Conservation (phyloP, 2,329 filamentous ascomycete genomes). For the Teratosphaeria nubilosa region DNA sequence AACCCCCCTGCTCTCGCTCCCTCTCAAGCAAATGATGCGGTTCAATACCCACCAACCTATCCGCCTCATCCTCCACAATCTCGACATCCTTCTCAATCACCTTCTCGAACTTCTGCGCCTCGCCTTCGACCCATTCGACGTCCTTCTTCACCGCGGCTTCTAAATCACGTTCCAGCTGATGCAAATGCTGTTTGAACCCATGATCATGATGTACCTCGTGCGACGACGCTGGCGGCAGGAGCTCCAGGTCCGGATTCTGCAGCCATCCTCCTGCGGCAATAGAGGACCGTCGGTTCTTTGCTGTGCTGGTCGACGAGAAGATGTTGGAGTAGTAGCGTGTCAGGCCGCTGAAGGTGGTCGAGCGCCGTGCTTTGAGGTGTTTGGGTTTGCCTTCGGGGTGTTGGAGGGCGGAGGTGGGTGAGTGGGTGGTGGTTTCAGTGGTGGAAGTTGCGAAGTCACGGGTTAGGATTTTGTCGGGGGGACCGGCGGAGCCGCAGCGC, state of each 20-base stretch:
- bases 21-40: constrained; percentile 1
- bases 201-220: constrained; percentile 9
- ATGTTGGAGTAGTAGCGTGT: constrained; percentile 36
- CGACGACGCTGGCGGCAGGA: constrained; percentile 25
- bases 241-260: constrained; percentile 38
- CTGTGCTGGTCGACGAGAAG: constrained; percentile 32
- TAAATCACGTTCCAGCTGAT: constrained; percentile 6
- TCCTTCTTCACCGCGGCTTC: constrained; percentile 6
- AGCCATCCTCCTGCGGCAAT: constrained; percentile 33
- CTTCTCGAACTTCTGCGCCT: constrained; percentile 5
- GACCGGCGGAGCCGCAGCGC: constrained; percentile 31
- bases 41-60: not conserved
- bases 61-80: constrained; percentile 7
- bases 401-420: not conserved
- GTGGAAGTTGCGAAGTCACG: constrained; percentile 31
- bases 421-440: not conserved
- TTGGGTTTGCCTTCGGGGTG: constrained; percentile 5
- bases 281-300: constrained; percentile 35
- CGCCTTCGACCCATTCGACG: constrained; percentile 7
- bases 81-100: not conserved
- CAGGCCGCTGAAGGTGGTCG: constrained; percentile 33
- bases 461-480: constrained; percentile 28
- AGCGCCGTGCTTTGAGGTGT: constrained; percentile 17
- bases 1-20: not conserved
- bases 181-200: constrained; percentile 11